Percentiles rank a stretch among this genome's conserved stretches.
phyloP scores from a whole-genome alignment of 2,329 filamentous ascomycete genomes.

The Tolypocladium sp. region DNA sequence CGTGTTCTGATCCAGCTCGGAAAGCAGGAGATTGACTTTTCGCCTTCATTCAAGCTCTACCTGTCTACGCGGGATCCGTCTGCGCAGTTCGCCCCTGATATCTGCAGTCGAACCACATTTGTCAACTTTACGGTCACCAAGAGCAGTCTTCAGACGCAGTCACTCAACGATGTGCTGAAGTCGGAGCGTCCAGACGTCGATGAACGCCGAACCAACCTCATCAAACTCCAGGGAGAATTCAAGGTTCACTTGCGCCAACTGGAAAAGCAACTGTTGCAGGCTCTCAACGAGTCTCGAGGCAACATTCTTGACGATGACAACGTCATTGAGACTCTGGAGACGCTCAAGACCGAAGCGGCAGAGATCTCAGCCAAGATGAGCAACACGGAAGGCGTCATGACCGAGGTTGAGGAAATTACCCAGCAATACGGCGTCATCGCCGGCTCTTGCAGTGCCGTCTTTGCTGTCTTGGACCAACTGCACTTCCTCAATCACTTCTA shows the following conservation, averaged over 20 bases:
- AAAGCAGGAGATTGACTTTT: conserved; percentile 99
- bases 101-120: conserved; percentile 96
- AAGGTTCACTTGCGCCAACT: conserved; percentile 94
- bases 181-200: conserved; percentile 96
- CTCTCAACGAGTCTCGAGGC: conserved; percentile 91
- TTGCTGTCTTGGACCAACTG: conserved; percentile 91
- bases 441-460: conserved; percentile 91
- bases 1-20: conserved; percentile 97
- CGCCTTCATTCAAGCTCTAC: conserved; percentile 90
- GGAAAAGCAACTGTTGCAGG: conserved; percentile 87
- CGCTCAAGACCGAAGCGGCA: conserved; percentile 91
- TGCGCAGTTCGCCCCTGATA: conserved; percentile 87
- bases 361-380: conserved; percentile 95
- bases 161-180: conserved; percentile 93
- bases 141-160: conserved; percentile 96
- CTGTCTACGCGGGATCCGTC: conserved; percentile 94
- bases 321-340: conserved; percentile 95
- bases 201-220: conserved; percentile 89
- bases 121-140: conserved; percentile 99
- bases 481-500: conserved; percentile 99
- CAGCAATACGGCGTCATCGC: conserved; percentile 90
- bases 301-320: conserved; percentile 98
- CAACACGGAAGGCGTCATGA: conserved; percentile 96
- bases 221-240: conserved; percentile 98
- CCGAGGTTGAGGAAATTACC: conserved; percentile 92